Conservation (phyloP, 257 asterid genomes). For the Capsicum pubescens region DNA sequence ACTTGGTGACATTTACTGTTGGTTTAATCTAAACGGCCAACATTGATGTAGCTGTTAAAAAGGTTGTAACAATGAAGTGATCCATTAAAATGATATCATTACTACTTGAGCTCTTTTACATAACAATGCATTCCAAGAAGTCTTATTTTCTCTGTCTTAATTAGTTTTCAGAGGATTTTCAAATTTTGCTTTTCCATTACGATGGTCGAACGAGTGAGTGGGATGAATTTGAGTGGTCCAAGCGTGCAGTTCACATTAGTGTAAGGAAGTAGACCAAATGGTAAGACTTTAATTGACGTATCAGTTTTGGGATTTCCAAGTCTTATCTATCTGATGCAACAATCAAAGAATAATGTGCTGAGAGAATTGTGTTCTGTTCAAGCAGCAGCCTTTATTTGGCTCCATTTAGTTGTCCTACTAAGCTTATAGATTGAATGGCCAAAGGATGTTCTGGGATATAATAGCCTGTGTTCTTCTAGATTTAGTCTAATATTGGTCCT, state of each 20-base stretch:
- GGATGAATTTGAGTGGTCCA: slow-evolving; percentile 94
- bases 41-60: slow-evolving; percentile 82
- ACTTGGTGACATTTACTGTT: slow-evolving; percentile 88
- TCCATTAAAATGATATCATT: slow-evolving; percentile 5
- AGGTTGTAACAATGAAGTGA: slow-evolving; percentile 50
- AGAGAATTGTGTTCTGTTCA: slow-evolving; percentile 1
- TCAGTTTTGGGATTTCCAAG: not conserved
- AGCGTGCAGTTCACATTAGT: slow-evolving; percentile 80
- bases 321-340: not conserved
- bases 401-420: not conserved
- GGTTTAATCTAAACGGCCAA: slow-evolving; percentile 75
- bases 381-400: not conserved
- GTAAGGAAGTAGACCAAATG: slow-evolving; percentile 81
- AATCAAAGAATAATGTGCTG: not conserved
- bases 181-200: slow-evolving; percentile 76
- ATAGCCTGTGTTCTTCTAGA: not conserved
- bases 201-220: slow-evolving; percentile 86
- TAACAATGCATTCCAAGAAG: slow-evolving; percentile 28
- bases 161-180: slow-evolving; percentile 88
- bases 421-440: not conserved
- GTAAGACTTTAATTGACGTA: slow-evolving; percentile 43
- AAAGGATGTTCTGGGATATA: not conserved
- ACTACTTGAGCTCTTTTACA: not conserved
- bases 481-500: not conserved
- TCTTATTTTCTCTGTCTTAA: slow-evolving; percentile 19